phyloP scores from a whole-genome alignment of 768 basidiomycete species.

The Dictyophora rubrovolvata region DNA sequence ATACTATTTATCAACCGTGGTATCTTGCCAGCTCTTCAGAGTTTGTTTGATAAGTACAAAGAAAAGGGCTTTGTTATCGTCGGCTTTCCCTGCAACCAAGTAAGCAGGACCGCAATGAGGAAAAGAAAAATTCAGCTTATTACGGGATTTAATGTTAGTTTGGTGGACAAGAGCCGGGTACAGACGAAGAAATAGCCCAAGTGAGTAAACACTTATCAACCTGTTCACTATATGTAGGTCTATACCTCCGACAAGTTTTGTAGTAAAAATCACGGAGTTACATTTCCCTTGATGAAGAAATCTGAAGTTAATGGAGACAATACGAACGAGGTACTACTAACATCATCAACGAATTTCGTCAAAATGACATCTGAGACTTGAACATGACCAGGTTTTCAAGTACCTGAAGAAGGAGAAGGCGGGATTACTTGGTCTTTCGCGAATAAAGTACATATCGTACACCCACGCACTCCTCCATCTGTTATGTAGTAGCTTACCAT shows the following conservation, averaged over 20 bases:
- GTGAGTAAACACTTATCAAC: conserved; percentile 13
- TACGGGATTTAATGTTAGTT: conserved; percentile 38
- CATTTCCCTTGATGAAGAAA: conserved; percentile 87
- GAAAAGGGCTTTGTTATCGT: conserved; percentile 66
- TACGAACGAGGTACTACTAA: conserved; percentile 46
- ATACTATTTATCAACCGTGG: conserved; percentile 12
- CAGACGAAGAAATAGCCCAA: conserved; percentile 55
- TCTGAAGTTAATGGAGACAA: conserved; percentile 85
- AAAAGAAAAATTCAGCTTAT: not conserved
- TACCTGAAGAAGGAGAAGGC: conserved; percentile 78
- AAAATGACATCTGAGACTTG: not conserved
- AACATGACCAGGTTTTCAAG: conserved; percentile 42
- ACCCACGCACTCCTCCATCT: too few species aligned
- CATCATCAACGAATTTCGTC: not conserved
- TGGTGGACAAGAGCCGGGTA: conserved; percentile 76
- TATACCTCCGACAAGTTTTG: conserved; percentile 41
- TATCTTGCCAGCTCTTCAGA: conserved; percentile 52
- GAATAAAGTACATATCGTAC: conserved; percentile 50
- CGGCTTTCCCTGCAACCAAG: conserved; percentile 90
- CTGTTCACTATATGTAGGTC: not conserved
- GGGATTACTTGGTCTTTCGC: conserved; percentile 56
- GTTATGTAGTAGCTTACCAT: not conserved
- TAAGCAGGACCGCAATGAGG: conserved; percentile 19
- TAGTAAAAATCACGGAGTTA: conserved; percentile 75
- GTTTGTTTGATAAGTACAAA: conserved; percentile 72